phyloP scores from a whole-genome alignment of 2,329 filamentous ascomycete species.

The Aspergillus fumigatiaffinis region DNA sequence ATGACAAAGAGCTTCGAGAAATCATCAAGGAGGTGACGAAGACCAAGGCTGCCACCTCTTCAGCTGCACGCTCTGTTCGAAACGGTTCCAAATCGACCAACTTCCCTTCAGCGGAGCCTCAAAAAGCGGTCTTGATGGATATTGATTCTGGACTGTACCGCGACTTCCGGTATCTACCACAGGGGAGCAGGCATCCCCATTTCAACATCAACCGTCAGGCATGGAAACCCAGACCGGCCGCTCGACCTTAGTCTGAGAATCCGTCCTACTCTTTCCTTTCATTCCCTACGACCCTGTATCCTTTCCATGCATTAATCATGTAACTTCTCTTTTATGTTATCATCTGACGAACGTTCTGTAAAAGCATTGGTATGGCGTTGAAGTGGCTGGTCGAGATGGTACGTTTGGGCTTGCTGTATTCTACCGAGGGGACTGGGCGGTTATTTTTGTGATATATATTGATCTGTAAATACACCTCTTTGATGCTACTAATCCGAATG shows the following conservation, averaged over 20 bases:
- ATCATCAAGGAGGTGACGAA: slow-evolving; percentile 62
- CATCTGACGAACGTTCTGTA: slow-evolving; percentile 17
- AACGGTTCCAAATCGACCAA: slow-evolving; percentile 24
- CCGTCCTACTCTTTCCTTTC: slow-evolving; percentile 4
- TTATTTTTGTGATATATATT: not conserved
- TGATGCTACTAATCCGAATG: not conserved
- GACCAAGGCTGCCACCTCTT: slow-evolving; percentile 17
- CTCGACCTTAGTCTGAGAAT: slow-evolving; percentile 20
- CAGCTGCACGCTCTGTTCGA: slow-evolving; percentile 21
- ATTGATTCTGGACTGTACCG: slow-evolving; percentile 35
- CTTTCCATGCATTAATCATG: slow-evolving; percentile 7
- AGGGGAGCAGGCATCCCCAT: slow-evolving; percentile 29
- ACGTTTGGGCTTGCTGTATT: not conserved
- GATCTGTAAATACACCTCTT: not conserved
- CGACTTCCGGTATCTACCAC: slow-evolving; percentile 24
- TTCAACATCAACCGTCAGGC: slow-evolving; percentile 28
- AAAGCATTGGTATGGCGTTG: slow-evolving; percentile 33
- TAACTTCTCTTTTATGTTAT: slow-evolving; percentile 13
- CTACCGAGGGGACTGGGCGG: not conserved
- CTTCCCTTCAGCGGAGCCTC: slow-evolving; percentile 36
- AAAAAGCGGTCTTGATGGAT: slow-evolving; percentile 45
- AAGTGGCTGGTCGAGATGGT: slow-evolving; percentile 3
- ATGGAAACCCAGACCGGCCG: slow-evolving; percentile 32
- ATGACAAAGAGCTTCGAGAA: slow-evolving; percentile 68
- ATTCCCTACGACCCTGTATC: slow-evolving; percentile 8